Conservation (phyloP, 1,139 yeast species). For the Kluyveromyces marxianus region DNA sequence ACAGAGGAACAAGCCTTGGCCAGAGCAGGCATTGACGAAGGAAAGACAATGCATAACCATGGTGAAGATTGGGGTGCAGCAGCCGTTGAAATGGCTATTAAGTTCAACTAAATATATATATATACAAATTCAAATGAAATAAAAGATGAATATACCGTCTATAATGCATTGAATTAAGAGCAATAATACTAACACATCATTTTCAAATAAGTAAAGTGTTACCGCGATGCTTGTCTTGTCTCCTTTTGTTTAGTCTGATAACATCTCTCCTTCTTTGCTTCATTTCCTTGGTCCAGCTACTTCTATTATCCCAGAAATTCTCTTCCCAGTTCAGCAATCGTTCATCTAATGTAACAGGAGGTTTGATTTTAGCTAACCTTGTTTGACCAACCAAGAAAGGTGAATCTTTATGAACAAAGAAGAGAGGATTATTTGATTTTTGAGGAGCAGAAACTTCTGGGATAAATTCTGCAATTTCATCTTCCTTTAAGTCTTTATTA, state of each 20-base stretch:
- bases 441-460: conserved; percentile 7
- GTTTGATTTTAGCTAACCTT: conserved; percentile 53
- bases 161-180: too few relatives aligned
- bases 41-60: conserved; percentile 71
- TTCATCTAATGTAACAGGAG: conserved; percentile 32
- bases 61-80: conserved; percentile 99
- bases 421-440: conserved; percentile 41
- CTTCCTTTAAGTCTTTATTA: conserved; percentile 17
- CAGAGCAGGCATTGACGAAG: conserved; percentile 83
- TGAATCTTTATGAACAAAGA: conserved; percentile 76
- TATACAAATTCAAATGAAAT: not conserved
- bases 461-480: conserved; percentile 12
- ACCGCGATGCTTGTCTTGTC: conserved; percentile 20
- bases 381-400: conserved; percentile 83
- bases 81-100: conserved; percentile 90
- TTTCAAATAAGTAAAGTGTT: conserved; percentile 6
- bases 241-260: conserved; percentile 49
- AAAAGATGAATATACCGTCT: not conserved
- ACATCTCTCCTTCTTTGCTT: conserved; percentile 72
- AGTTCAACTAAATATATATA: conserved; percentile 27
- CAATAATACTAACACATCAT: not conserved
- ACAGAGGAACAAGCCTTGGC: conserved; percentile 91
- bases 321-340: conserved; percentile 54
- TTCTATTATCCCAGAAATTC: conserved; percentile 79
- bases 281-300: conserved; percentile 70